Base-by-base conservation (phyloP, 352 stramenopile species). In the Phytophthora nicotianae region DNA sequence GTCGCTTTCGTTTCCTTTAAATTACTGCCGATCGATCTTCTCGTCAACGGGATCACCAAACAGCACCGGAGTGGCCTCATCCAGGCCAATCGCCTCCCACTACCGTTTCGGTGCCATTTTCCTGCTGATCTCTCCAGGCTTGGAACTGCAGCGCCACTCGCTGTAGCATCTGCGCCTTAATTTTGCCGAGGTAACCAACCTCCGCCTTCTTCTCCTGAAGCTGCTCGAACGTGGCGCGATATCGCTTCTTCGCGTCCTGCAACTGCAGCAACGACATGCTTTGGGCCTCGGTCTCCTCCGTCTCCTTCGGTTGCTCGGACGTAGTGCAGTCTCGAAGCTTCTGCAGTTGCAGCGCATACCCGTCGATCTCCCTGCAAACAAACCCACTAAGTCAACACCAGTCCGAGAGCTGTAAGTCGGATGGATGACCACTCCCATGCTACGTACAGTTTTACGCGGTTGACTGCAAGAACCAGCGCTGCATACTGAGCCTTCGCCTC, bases 121-220 rank as follows among this genome's bases (percentile, higher is more conserved):
- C 11, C 33, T 70, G 57, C 40, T 56, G 67, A n/a, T 65, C 45
- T 42, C 42, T 83, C 78, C 80, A 89, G 2, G 19, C n/a, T 24
- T 89, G 68, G 19, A 88, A 89, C 17, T 78, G 77, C 42, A 62
- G 65, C 24, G 75, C 81, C 43, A 89, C 67, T n/a, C 74, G 64
- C 51, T 74, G 65, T 48, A 89, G 64, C 76, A 89, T 87, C 55
- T 89, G 78, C 50, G 74, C 72, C 55, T 83, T 86, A 58, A 88
- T 81, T 51, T 86, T 84, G 47, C 61, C 41, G 38, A 89, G 35
- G 52, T 88, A 88, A 8, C 58, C 52, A 51, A 83, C 57, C 50
- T 89, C 78, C 29, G 77, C 76, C 45, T 77, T 82, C 43, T 76
- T 79, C 72, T 86, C 74, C 35, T 78, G 64, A 48, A 87, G 81